Percentiles rank a stretch among this genome's conserved stretches.
These are phyloP conservation scores for Pythium coloratum DNA, from an alignment of 352 stramenopile species.

Conservation along the genomic window DNA sequence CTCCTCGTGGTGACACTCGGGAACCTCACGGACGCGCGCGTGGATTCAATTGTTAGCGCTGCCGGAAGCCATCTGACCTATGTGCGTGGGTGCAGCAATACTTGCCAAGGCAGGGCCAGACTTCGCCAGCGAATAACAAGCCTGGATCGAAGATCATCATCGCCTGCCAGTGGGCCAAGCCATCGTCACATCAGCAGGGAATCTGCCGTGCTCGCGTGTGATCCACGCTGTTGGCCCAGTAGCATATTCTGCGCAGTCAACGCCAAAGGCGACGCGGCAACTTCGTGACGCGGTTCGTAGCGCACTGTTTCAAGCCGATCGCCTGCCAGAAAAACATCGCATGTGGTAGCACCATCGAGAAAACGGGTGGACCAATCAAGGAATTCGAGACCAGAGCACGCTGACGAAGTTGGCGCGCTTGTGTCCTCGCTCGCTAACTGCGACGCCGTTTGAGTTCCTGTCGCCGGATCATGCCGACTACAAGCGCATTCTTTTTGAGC, in stretches of 20 bases:
- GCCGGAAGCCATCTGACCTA: no score
- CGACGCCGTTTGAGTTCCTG: constrained; percentile 8
- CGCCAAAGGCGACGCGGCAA: constrained; percentile 19
- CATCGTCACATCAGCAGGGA: constrained; percentile 32
- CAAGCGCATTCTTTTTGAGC: not conserved
- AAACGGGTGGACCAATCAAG: no score
- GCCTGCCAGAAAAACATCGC: no score
- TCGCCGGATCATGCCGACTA: not conserved
- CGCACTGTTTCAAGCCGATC: constrained; percentile 16
- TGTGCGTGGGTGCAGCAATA: no score
- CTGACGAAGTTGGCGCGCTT: no score
- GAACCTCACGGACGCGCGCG: no score
- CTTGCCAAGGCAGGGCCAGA: no score
- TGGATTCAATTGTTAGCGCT: no score
- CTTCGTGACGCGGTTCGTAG: constrained; percentile 39
- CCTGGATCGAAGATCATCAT: constrained; percentile 23
- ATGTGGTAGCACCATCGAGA: no score
- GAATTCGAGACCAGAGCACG: no score
- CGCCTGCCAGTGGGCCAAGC: constrained; percentile 38
- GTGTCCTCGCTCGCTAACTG: not conserved
- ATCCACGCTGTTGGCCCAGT: constrained; percentile 46
- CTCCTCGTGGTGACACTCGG: no score
- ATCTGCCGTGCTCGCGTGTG: constrained; percentile 39
- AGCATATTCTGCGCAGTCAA: constrained; percentile 15
- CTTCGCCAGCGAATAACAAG: no score